These are phyloP conservation scores for Tolypocladium endophyticum DNA, from an alignment of 2,329 filamentous ascomycete genomes.

Conservation along the genomic window DNA sequence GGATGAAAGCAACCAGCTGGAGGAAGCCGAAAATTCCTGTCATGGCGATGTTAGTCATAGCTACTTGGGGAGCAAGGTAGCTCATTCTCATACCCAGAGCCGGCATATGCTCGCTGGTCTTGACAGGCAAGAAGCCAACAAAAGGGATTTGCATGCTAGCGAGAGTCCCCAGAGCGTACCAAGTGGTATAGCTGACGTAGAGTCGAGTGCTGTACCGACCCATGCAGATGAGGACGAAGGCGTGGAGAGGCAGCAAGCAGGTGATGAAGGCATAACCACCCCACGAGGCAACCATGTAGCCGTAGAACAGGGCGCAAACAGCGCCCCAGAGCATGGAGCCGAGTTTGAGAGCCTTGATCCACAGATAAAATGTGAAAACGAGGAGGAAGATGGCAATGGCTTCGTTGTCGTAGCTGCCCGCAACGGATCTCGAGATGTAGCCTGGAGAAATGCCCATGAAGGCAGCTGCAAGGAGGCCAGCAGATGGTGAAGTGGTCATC, in stretches of 20 bases:
- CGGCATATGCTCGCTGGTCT: slow-evolving; percentile 97
- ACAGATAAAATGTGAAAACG: slow-evolving; percentile 96
- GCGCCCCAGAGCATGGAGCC: slow-evolving; percentile 96
- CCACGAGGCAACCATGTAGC: slow-evolving; percentile 99
- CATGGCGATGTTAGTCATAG: slow-evolving; percentile 7
- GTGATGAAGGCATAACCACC: slow-evolving; percentile 99
- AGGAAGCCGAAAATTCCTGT: slow-evolving; percentile 88
- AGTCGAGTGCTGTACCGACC: slow-evolving; percentile 87
- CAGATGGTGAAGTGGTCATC: slow-evolving; percentile 91
- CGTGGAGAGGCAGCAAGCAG: slow-evolving; percentile 87
- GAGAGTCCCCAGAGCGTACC: slow-evolving; percentile 92
- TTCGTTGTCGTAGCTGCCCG: slow-evolving; percentile 98
- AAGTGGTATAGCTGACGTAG: slow-evolving; percentile 95
- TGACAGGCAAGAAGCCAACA: slow-evolving; percentile 91
- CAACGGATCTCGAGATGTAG: slow-evolving; percentile 95
- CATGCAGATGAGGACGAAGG: slow-evolving; percentile 92
- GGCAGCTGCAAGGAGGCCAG: slow-evolving; percentile 81
- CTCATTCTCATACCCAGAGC: slow-evolving; percentile 59
- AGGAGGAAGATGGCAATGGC: slow-evolving; percentile 98
- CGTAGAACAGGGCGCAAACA: slow-evolving; percentile 90
- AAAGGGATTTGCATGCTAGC: slow-evolving; percentile 99
- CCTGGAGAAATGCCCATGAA: slow-evolving; percentile 98
- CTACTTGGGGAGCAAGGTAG: neutral
- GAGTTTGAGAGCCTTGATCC: slow-evolving; percentile 97
- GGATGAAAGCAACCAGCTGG: slow-evolving; percentile 84